A percentile compares a stretch with the other conserved stretches of the same genome.
Conservation (phyloP, 148 eudicot genomes). For the Cornus florida region DNA sequence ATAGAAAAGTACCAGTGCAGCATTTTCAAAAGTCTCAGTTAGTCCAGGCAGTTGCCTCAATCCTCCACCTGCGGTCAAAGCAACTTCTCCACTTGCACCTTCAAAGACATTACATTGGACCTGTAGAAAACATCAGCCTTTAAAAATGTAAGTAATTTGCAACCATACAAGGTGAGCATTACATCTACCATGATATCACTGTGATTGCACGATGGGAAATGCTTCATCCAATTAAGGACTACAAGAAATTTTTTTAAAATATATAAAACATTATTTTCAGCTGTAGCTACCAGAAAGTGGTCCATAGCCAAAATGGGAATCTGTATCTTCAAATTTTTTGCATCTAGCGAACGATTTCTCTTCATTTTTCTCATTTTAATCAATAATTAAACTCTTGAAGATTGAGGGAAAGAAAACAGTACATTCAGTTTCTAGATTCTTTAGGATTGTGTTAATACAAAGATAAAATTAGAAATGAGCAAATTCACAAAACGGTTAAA, state of each 20-base stretch:
- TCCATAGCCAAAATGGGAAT: not conserved
- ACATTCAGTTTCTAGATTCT: no score
- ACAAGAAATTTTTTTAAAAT: not conserved
- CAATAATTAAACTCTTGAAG: no score
- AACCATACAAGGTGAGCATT: not conserved
- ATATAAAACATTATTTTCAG: not conserved
- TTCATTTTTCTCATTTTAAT: no score
- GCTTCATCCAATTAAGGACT: not conserved
- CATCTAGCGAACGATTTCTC: no score
- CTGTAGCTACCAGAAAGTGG: not conserved
- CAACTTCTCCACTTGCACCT: conserved; percentile 85
- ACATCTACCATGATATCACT: not conserved
- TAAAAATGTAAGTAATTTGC: not conserved
- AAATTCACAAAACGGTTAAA: no score
- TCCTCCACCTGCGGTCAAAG: conserved; percentile 85
- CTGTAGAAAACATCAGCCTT: conserved; percentile 36
- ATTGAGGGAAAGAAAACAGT: no score
- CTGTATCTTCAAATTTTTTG: no score
- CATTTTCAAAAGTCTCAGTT: conserved; percentile 58
- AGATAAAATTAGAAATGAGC: no score
- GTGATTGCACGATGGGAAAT: not conserved
- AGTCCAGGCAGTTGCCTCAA: conserved; percentile 75
- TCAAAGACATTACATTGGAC: conserved; percentile 85
- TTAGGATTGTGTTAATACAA: no score
- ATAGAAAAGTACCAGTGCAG: conserved; percentile 65